Base-by-base conservation (phyloP, 164 flowering plant genomes). In the Vitis rupestris region DNA sequence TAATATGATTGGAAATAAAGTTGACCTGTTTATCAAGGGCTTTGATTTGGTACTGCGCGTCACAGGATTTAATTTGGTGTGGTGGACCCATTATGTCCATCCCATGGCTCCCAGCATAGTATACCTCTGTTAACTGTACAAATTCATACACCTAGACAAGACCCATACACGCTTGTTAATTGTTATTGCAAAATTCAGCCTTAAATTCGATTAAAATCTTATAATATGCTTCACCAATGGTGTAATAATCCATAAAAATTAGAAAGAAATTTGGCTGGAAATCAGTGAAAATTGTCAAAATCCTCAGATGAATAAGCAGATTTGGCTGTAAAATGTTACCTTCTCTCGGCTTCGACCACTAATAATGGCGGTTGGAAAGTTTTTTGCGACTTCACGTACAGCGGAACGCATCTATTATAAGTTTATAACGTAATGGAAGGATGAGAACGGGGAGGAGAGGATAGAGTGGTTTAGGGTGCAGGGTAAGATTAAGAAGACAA, bases 71-170 rank as follows among this genome's bases (percentile, higher is more conserved):
- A 1, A 16, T n/a, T 50, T 73, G 72, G 63, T 67, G 70, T 1
- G 82, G 67, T 51, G 92, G 92, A 52, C 78, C 83, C 82, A 77
- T 74, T 16, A 86, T 88, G 65, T 88, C 92, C 92, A 88, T 86
- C n/a, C 92, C 92, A 78, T 88, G 92, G 78, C 92, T 88, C 60
- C 92, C 92, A n/a, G 92, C 89, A 71, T 88, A 88, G 68, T 76
- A 83, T 17, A 88, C 78, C 50, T 82, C 81, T 9, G 66, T 71
- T 27, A 88, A 59, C 80, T 77, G 65, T 7, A 86, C 88, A 76
- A 87, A 87, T 12, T 76, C 81, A 63, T 80, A 74, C 3, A 87
- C 87, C 91, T 87, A 67, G 54, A 12, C 13, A 16, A 65, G 7
- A 37, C 44, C 44, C 44, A 37, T 6, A 37, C 7, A 4, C 44